phyloP scores from a whole-genome alignment of 495 filamentous ascomycete genomes.

The Annulohypoxylon maeteangense region DNA sequence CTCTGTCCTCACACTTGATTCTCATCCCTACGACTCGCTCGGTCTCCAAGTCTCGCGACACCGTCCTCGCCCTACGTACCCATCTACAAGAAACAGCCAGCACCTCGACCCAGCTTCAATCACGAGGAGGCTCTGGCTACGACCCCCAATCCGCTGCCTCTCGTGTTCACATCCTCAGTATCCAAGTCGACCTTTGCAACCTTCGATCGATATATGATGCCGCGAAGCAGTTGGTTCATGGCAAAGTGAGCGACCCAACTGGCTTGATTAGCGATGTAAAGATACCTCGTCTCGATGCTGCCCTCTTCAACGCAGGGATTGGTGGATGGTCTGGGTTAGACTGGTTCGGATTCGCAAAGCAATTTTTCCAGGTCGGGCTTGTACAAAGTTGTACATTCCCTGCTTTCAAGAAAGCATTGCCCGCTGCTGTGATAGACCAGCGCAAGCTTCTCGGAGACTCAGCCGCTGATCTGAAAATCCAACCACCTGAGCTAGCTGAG shows the following conservation, averaged over 20 bases:
- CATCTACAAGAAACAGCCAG: slow-evolving; percentile 61
- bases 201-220: slow-evolving; percentile 60
- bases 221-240: slow-evolving; percentile 59
- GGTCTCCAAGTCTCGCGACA: slow-evolving; percentile 67
- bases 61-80: slow-evolving; percentile 62
- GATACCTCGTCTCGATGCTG: slow-evolving; percentile 78
- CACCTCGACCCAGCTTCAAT: slow-evolving; percentile 50
- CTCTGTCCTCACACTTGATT: slow-evolving; percentile 68
- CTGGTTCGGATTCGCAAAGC: slow-evolving; percentile 71
- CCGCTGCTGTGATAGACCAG: slow-evolving; percentile 65
- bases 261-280: slow-evolving; percentile 54
- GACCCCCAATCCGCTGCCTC: slow-evolving; percentile 55
- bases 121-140: slow-evolving; percentile 55
- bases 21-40: slow-evolving; percentile 75
- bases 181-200: slow-evolving; percentile 67
- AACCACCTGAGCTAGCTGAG: slow-evolving; percentile 65
- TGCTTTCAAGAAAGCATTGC: slow-evolving; percentile 71
- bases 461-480: slow-evolving; percentile 1
- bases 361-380: slow-evolving; percentile 68
- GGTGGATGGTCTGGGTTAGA: slow-evolving; percentile 86
- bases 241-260: slow-evolving; percentile 59
- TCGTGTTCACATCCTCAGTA: slow-evolving; percentile 65
- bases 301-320: slow-evolving; percentile 88
- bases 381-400: slow-evolving; percentile 81
- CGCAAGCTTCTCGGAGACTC: slow-evolving; percentile 39